phyloP scores from a whole-genome alignment of 225 moss, liverwort and hornwort genomes.

The Climacium dendroides region DNA sequence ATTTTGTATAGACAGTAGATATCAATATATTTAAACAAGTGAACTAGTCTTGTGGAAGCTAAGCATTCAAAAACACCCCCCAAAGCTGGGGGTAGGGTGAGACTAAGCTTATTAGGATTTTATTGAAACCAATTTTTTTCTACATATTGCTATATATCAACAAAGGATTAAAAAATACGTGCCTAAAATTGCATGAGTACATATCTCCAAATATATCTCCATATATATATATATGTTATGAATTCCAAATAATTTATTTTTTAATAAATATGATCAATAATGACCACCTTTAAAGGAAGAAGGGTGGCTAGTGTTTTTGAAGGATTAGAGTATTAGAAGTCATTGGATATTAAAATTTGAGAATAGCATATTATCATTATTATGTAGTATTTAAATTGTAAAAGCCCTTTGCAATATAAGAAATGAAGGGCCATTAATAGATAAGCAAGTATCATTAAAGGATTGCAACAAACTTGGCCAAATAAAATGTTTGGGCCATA shows the following conservation, averaged over 20 bases:
- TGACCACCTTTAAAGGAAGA: fast-evolving
- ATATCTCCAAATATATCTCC: background rate
- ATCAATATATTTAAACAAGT: background rate
- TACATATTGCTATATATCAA: background rate
- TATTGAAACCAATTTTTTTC: too few species aligned
- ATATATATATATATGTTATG: fast-evolving
- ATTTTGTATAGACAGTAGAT: background rate
- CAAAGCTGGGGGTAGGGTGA: fast-evolving
- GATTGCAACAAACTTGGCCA: background rate
- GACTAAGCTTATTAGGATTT: background rate
- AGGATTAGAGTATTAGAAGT: fast-evolving
- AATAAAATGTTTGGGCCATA: background rate
- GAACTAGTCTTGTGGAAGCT: background rate
- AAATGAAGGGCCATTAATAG: background rate
- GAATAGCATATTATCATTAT: too few species aligned
- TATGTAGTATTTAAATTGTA: background rate
- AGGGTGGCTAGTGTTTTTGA: fast-evolving
- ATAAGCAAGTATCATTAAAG: background rate
- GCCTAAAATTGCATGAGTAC: fast-evolving
- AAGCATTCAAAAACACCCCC: background rate
- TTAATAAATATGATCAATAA: too few species aligned
- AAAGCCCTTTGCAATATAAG: background rate
- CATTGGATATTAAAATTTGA: background rate
- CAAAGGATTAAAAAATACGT: fast-evolving
- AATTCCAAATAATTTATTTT: background rate